Evolutionary conservation across 169 alveolate genomes (phyloP), one percentile per base, ranked within the genome.

Genomic region (Plasmodium vinckei): DNA sequence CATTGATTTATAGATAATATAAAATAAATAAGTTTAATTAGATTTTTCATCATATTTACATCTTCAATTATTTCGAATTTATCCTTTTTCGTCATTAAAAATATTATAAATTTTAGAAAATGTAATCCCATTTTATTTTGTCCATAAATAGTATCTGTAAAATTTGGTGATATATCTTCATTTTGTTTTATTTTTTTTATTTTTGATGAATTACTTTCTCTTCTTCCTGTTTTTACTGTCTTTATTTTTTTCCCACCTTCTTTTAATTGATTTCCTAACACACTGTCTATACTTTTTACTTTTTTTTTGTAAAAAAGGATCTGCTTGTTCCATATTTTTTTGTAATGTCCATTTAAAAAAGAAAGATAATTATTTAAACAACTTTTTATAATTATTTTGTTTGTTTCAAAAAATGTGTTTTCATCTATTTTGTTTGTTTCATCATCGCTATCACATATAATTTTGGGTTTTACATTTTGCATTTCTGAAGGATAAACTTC

Each of bases 11-110:
- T 42, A 12, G 90, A 65, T 21, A 68, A 2, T 13, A 82, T 54
- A 6, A 68, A 82, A 25, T 82, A 82, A 3, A 82, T 2, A 33
- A 69, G 27, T 61, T 82, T 82, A 15, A 56, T n/a, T 17, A 82
- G 0, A 3, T 10, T 47, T 9, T 82, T 56, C 9, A 6, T 44
- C 5, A 39, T 63, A 46, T 15, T 21, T 47, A 46, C 1, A 15
- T 53, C 6, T 17, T 44, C 1, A 17, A 13, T 1, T 9, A 57
- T 69, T 23, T n/a, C 10, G 1, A 33, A 4, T 15, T 12, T 60
- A 33, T 61, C 65, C 7, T 33, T 33, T 33, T 33, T 33, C 7
- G 9, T 23, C 10, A 72, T 6, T 27, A 72, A 39, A 2, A 23
- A 6, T n/a, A 33, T 25, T 9, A 60, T 39, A 33, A 33, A 82